Evolutionary conservation across 1,284 basidiomycete genomes (phyloP), one percentile per base, ranked within the genome.

Genomic region (Tilletia walkeri): DNA sequence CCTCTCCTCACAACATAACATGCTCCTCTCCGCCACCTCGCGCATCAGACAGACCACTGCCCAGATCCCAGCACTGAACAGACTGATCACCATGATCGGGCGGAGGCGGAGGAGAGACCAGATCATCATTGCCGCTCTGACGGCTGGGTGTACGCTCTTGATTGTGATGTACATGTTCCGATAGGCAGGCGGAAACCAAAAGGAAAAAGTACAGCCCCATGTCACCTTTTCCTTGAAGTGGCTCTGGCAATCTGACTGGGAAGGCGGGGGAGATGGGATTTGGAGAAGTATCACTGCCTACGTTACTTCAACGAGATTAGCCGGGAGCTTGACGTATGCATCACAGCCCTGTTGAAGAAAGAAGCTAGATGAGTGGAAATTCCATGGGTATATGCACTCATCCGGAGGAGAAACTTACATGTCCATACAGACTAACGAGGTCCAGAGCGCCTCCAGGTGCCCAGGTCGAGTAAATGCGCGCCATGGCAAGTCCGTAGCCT

Each of bases 11-110:
- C 96, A 99, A 84, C 88, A 92, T 20, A 84, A 87, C 4, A 89
- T 90, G 39, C 85, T 99, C 50, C 85, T 88, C 9, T 87, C 89
- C 24, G 93, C 96, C 76, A 92, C 92, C 81, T 86, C 89, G 9
- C 89, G 95, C 30, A 94, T 99, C 89, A 85, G 88, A 65, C 72
- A 36, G 41, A 75, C 78, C 7, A 67, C 81, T 92, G 93, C 88
- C 76, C 90, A 92, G 45, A 91, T 99, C 84, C 95, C 96, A 10
- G 95, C 94, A 1, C 90, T 99, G 75, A 95, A 95, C 85, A 92
- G 90, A 73, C 85, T 99, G 69, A 87, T 99, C 69, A 88, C 89
- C 0, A 93, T 98, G 90, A 98, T 99, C 83, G 91, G 92, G 81
- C 90, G 92, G 7, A 88, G 95, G 67, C 88, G 95, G 75, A 88